Evolutionary conservation across 768 basidiomycete genomes (phyloP).

Genomic region (Tephrocybe sp.): DNA sequence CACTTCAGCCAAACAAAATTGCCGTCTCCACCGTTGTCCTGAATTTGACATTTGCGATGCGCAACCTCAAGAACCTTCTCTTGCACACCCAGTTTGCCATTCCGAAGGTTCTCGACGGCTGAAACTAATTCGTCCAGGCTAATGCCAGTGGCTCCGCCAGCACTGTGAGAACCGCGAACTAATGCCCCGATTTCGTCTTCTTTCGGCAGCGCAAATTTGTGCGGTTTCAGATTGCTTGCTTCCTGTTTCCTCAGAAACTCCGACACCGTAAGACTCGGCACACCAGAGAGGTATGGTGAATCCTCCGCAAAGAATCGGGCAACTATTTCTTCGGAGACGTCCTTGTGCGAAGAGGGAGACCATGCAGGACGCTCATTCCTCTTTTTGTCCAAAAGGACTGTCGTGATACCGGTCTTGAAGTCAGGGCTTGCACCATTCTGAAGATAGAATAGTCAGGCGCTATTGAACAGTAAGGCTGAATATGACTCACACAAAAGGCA

Average conservation of each 20-base stretch:
- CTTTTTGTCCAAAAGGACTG: slow-evolving; percentile 52
- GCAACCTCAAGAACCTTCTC: slow-evolving; percentile 82
- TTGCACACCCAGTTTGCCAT: slow-evolving; percentile 60
- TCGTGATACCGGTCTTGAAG: slow-evolving; percentile 79
- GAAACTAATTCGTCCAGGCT: slow-evolving; percentile 63
- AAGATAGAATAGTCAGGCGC: slow-evolving; percentile 17
- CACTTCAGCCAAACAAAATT: slow-evolving; percentile 63
- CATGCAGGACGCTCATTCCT: slow-evolving; percentile 55
- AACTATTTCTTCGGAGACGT: slow-evolving; percentile 60
- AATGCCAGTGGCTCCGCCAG: slow-evolving; percentile 61
- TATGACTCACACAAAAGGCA: slow-evolving; percentile 78
- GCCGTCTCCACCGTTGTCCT: slow-evolving; percentile 55
- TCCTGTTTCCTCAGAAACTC: slow-evolving; percentile 22
- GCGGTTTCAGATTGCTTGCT: slow-evolving; percentile 26
- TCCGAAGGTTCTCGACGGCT: slow-evolving; percentile 47
- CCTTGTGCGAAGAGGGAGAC: slow-evolving; percentile 63
- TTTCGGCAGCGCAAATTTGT: slow-evolving; percentile 65
- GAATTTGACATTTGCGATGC: slow-evolving; percentile 60
- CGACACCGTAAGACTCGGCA: slow-evolving; percentile 45
- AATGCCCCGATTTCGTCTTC: slow-evolving; percentile 71
- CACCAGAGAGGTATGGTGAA: slow-evolving; percentile 46
- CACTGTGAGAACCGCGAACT: slow-evolving; percentile 63
- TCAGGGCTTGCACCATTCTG: slow-evolving; percentile 81
- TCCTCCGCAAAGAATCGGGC: slow-evolving; percentile 64
- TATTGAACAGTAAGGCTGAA: slow-evolving; percentile 6